These are phyloP conservation scores for Breynia disticha DNA, from an alignment of 441 rosid species.

Conservation along the genomic window DNA sequence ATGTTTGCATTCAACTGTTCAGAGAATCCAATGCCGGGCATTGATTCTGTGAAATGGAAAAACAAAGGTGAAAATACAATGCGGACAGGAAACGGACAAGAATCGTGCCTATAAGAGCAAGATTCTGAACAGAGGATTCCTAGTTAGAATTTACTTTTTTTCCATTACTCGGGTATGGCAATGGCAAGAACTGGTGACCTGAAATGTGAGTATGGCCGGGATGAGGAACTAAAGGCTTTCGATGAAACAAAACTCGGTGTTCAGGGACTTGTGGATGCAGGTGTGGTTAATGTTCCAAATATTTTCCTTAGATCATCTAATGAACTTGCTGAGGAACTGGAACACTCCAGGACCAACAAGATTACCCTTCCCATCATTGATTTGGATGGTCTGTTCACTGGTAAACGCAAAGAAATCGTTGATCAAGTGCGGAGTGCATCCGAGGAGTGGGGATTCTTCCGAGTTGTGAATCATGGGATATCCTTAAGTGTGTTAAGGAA, in stretches of 20 bases:
- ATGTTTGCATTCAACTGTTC: too few species aligned
- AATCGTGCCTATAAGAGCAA: too few species aligned
- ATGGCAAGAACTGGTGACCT: too few species aligned
- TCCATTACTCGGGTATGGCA: too few species aligned
- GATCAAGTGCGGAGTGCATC: conserved; percentile 15
- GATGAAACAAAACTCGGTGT: conserved; percentile 23
- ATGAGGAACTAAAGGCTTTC: conserved; percentile 16
- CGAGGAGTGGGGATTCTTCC: conserved; percentile 26
- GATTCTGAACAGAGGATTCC: too few species aligned
- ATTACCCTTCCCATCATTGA: conserved; percentile 19
- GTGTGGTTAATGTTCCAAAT: conserved; percentile 16
- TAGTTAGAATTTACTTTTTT: too few species aligned
- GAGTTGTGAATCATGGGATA: conserved; percentile 25
- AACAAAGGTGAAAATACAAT: too few species aligned
- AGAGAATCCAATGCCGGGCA: too few species aligned
- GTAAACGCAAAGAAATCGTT: conserved; percentile 9
- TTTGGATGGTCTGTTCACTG: conserved; percentile 6
- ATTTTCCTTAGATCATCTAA: conserved; percentile 11
- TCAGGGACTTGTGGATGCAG: conserved; percentile 21
- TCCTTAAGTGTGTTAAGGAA: conserved; percentile 1
- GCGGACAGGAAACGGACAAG: too few species aligned
- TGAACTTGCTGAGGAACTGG: too few species aligned
- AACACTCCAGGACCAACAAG: neutral
- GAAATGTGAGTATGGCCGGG: conserved; percentile 6
- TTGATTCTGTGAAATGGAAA: too few species aligned